Conservation (phyloP, 805 yeast species). For the Saturnispora saitoi region DNA sequence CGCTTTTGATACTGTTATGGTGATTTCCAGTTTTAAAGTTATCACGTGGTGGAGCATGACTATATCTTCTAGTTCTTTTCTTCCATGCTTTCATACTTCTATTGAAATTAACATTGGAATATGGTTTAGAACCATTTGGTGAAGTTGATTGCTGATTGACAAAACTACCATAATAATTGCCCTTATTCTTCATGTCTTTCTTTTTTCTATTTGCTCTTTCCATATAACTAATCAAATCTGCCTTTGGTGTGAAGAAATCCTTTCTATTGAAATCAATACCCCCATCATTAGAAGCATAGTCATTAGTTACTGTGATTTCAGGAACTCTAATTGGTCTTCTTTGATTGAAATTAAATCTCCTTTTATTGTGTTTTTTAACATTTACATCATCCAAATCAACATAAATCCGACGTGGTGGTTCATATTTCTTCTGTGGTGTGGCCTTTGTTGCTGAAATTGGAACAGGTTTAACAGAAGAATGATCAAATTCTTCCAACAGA, state of each 20-base stretch:
- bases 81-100: conserved; percentile 24
- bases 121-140: conserved; percentile 9
- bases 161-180: conserved; percentile 8
- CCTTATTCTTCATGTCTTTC: conserved; percentile 11
- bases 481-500: conserved; percentile 2
- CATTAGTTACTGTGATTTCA: conserved; percentile 14
- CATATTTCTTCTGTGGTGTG: conserved; percentile 10
- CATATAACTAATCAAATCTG: conserved; percentile 63
- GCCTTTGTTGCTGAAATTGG: background rate
- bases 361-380: conserved; percentile 1
- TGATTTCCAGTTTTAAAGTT: conserved; percentile 12
- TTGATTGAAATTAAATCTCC: conserved; percentile 15
- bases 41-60: conserved; percentile 9
- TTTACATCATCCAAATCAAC: conserved; percentile 6
- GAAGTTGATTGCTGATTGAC: background rate
- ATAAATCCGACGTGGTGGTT: conserved; percentile 12
- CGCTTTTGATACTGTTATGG: conserved; percentile 9
- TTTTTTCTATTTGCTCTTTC: conserved; percentile 42
- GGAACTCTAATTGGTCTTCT: conserved; percentile 27
- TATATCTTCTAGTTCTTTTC: conserved; percentile 22
- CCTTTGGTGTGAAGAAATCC: conserved; percentile 72
- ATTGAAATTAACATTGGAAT: conserved; percentile 9
- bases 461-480: conserved; percentile 2
- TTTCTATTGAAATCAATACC: conserved; percentile 44
- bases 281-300: conserved; percentile 12